Evolutionary conservation across 2,329 filamentous ascomycete species (phyloP), one percentile per base, ranked within the genome.

Genomic region (Exophiala xenobiotica): DNA sequence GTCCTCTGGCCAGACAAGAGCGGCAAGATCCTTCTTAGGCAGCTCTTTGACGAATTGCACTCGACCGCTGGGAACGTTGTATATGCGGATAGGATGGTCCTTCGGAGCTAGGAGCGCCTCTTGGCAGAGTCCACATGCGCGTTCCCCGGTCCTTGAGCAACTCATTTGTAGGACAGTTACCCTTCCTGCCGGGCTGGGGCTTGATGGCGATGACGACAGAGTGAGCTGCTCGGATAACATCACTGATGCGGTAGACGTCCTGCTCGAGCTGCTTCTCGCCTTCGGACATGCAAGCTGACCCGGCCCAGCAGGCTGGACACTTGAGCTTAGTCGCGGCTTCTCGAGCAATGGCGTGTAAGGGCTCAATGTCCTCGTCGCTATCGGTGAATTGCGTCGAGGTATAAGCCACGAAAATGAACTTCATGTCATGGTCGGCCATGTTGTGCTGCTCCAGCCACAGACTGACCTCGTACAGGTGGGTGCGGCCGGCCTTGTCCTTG

Each of bases 341-440:
- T 7, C 48, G 48, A 12, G 39, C 48, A 29, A 51, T 44, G n/a
- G 29, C 31, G 12, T 51, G 48, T 12, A 44, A 23, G 22, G 48
- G 26, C n/a, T 46, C 39, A 22, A 35, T 35, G 20, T 51, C 48
- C 20, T 60, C 57, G 24, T 64, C 57, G 9, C 56, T 53, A 27
- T 49, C 46, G 8, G 35, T 19, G 18, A 74, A 75, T 38, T 75
- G 72, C 39, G 66, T 62, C 4, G 65, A 63, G 0, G 72, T 74
- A 50, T 74, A 75, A 0, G 68, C 69, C 9, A 74, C 59, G 44
- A 75, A 71, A 3, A 74, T 57, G 37, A 41, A 49, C 19, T 20
- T 22, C 35, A 49, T 49, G 18, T 46, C 44, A 19, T 46, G 44
- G 20, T 46, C 44, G 20, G 38, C 37, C 44, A 46, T 46, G 44